These are phyloP conservation scores for Tilletia walkeri DNA, from an alignment of 1,284 basidiomycete species.

Conservation along the genomic window DNA sequence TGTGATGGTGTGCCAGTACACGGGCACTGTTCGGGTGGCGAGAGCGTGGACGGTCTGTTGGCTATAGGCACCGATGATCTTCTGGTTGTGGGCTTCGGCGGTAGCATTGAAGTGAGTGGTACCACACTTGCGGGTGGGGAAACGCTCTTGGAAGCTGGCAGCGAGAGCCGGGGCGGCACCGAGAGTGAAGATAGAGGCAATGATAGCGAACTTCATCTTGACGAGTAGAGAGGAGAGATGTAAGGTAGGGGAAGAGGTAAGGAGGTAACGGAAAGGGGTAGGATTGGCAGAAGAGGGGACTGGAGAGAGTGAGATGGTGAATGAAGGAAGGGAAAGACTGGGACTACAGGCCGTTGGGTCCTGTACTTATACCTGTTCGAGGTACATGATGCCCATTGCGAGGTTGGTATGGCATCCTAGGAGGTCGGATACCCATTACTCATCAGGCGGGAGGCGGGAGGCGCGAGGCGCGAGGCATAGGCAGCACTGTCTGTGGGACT, in stretches of 20 bases:
- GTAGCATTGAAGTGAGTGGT: constrained; percentile 2
- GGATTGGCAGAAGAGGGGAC: background rate
- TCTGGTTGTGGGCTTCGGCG: constrained; percentile 8
- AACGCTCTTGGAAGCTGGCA: constrained; percentile 15
- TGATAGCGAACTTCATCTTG: constrained; percentile 12
- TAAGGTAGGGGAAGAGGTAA: background rate
- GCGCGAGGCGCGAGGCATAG: no score
- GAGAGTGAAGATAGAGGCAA: background rate
- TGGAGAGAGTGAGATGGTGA: background rate
- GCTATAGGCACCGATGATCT: constrained; percentile 13
- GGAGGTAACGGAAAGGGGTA: background rate
- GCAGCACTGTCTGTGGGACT: no score
- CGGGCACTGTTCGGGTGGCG: constrained; percentile 26
- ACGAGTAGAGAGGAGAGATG: background rate
- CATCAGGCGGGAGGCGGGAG: no score
- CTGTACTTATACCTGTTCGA: no score
- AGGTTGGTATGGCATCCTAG: no score
- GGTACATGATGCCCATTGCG: no score
- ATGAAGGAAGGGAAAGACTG: background rate
- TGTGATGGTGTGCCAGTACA: constrained; percentile 38
- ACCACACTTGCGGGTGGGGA: constrained; percentile 19
- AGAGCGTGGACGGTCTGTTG: constrained; percentile 20
- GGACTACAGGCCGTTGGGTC: no score
- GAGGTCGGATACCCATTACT: no score
- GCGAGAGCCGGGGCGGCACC: constrained; percentile 1